Percentiles rank a stretch among this genome's conserved stretches.
phyloP scores from a whole-genome alignment of 139 green algal species.

The Closterium sp. region DNA sequence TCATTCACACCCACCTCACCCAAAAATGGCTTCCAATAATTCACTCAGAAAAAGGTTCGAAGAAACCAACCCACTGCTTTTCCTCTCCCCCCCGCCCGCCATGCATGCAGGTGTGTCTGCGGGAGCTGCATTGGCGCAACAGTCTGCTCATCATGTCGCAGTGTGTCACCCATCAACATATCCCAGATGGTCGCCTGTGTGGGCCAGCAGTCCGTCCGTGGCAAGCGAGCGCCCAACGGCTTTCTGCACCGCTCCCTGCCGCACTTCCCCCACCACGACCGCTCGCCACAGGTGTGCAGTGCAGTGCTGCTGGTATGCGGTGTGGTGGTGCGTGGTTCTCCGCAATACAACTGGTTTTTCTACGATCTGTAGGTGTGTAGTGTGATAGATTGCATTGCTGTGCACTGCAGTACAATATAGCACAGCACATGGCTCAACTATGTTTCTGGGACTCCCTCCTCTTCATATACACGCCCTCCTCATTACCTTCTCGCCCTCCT shows the following conservation, averaged over 20 bases:
- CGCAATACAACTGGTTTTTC: background rate
- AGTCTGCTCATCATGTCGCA: conserved; percentile 92
- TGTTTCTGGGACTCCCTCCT: no score
- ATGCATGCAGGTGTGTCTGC: conserved; percentile 88
- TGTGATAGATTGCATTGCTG: no score
- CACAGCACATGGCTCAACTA: no score
- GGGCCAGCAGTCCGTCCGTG: conserved; percentile 93
- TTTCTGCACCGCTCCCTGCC: conserved; percentile 88
- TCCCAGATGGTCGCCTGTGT: conserved; percentile 97
- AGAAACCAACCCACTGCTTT: no score
- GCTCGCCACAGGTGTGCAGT: conserved; percentile 10
- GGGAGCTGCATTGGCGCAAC: conserved; percentile 84
- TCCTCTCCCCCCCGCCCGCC: background rate
- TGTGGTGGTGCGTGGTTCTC: background rate
- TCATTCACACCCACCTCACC: no score
- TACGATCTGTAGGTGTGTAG: no score
- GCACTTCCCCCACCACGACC: conserved; percentile 73
- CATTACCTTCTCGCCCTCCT: background rate
- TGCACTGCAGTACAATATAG: no score
- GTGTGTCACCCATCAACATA: conserved; percentile 96
- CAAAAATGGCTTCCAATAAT: no score
- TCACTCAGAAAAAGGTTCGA: no score
- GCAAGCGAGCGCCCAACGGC: conserved; percentile 85
- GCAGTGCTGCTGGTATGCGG: background rate
- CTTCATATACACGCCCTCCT: no score